Base-by-base conservation (phyloP, 768 basidiomycete genomes). In the Clitopilus hobsonii region DNA sequence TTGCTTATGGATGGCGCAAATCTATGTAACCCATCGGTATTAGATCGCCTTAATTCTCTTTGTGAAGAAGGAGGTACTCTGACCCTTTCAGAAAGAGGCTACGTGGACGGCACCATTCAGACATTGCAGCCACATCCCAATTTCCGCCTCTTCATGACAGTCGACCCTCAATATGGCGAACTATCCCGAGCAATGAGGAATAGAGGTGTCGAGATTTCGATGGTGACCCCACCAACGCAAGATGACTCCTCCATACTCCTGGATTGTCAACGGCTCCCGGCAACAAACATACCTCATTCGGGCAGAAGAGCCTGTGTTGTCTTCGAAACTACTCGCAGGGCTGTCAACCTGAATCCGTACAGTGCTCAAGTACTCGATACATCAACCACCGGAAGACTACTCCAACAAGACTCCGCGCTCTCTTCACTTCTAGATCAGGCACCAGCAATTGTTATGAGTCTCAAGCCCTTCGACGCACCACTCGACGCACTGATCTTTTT, bases 121-220 rank as follows among this genome's bases (percentile, higher is more conserved):
- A 68, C 85, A 51, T 71, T 98, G 58, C 75, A 70, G 38, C 95
- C 97, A 1, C 95, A 98, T 66, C 84, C 88, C 1, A 77, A 87
- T 60, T 99, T 99, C 73, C 82, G 95, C 24, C 74, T 99, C 5
- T 89, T 98, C 71, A 96, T 99, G 94, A 83, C 86, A 1, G 85
- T 95, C 51, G 92, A 99, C 65, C 90, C 93, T 25, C 86, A 87
- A 58, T 80, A 88, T 58, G 97, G 97, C 45, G 97, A 99, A 70
- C 74, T 98, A 10, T 98, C 97, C 1, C 81, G 97, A 30, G 97
- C 97, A 1, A 99, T 99, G 97, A 88, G 97, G 23, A 99, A 99
- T 71, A 85, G 97, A 54, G 96, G 96, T 16, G 75, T 97, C 29
- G 97, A 99, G 69, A 79, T 98, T 48, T 78, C 80, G 25, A 62